Base-by-base conservation (phyloP, 305 asterid species). In the Solanum hybrid region DNA sequence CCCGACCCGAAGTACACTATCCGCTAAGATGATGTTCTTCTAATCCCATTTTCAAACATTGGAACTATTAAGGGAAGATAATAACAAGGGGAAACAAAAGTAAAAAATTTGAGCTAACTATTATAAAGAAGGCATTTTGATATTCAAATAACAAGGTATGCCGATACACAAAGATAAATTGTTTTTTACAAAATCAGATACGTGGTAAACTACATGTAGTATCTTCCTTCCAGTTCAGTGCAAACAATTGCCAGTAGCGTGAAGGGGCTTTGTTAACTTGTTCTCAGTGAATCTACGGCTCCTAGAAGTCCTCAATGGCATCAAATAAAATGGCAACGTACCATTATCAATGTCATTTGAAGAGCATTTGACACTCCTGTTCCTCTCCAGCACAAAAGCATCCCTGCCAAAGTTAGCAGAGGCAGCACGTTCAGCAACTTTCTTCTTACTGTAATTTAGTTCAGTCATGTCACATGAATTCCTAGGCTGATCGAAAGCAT, bases 241-340 rank as follows among this genome's bases (percentile, higher is more conserved):
- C 94, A 95, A 81, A 85, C 91, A 90, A 92, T 90, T 93, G 85
- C 94, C 95, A 88, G 91, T 84, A 36, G 91, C 22, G 22, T 92
- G 87, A 86, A 90, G 92, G 34, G 95, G 91, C 45, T 86, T 91
- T 89, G 92, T 91, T 37, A 95, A 91, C 90, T 91, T 94, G 91
- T 91, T 78, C 85, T 93, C 94, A 86, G 94, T 95, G 29, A 92
- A 91, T 91, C 91, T 95, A 78, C 93, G 92, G 90, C 92, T 93
- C 92, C 94, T 94, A 90, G 93, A 89, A 90, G 93, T 94, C 93
- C 95, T 93, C 95, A 95, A 88, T 29, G 99, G 98, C 84, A 98
- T 95, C 96, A 95, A 92, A 92, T 97, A 95, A 93, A 97, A 95
- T 12, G 98, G 98, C 36, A 90, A 87, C 12, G 89, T 76, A 81